Percentiles rank a stretch among this genome's conserved stretches.
These are phyloP conservation scores for Penicillium nordicum DNA, from an alignment of 2,329 filamentous ascomycete species.

Conservation along the genomic window DNA sequence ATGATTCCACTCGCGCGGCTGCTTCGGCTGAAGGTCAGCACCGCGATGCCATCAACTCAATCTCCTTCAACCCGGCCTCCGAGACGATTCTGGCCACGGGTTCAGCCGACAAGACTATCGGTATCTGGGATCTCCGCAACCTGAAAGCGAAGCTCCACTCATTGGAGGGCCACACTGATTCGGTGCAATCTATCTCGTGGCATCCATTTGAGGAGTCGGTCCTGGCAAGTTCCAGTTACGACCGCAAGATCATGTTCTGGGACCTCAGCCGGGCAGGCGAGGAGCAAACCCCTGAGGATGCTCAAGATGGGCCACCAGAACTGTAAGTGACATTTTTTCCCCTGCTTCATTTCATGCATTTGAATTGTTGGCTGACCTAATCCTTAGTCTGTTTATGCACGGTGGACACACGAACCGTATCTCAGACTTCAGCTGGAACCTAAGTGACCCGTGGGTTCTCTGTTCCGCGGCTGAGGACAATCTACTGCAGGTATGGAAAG, in stretches of 20 bases:
- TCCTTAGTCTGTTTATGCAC: slow-evolving; percentile 84
- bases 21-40: slow-evolving; percentile 72
- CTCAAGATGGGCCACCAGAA: slow-evolving; percentile 91
- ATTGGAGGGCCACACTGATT: slow-evolving; percentile 81
- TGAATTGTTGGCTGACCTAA: slow-evolving; percentile 6
- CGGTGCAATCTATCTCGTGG: slow-evolving; percentile 90
- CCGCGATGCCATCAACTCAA: slow-evolving; percentile 88
- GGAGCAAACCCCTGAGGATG: slow-evolving; percentile 91
- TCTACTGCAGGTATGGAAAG: slow-evolving; percentile 90
- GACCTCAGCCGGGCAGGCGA: slow-evolving; percentile 88
- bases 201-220: slow-evolving; percentile 87
- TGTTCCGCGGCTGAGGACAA: slow-evolving; percentile 97
- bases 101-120: slow-evolving; percentile 92
- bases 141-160: slow-evolving; percentile 86
- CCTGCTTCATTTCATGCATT: background rate
- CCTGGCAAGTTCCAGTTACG: slow-evolving; percentile 86
- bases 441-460: slow-evolving; percentile 93
- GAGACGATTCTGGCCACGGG: slow-evolving; percentile 89
- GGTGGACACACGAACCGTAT: slow-evolving; percentile 96
- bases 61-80: slow-evolving; percentile 89
- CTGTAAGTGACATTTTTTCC: slow-evolving; percentile 58
- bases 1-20: slow-evolving; percentile 63
- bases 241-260: slow-evolving; percentile 94
- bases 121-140: slow-evolving; percentile 91
- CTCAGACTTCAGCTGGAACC: slow-evolving; percentile 97